Conservation (phyloP, 352 stramenopile species). For the Phytophthora citricola region DNA sequence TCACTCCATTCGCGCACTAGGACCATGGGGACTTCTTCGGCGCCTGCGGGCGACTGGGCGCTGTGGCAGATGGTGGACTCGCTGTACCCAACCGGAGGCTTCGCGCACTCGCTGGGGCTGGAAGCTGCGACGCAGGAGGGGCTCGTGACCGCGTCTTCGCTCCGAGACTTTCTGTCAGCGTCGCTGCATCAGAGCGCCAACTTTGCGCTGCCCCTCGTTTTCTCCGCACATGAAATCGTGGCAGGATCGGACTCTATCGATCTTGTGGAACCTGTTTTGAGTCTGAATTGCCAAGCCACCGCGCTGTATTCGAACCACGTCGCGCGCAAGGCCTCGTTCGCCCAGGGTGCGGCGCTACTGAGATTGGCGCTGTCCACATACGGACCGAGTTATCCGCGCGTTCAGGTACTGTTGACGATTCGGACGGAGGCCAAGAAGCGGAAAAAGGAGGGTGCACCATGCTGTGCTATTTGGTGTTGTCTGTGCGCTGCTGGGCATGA, state of each 20-base stretch:
- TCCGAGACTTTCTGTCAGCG: constrained; percentile 63
- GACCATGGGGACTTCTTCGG: background rate
- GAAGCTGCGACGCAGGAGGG: constrained; percentile 80
- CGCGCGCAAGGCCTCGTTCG: constrained; percentile 76
- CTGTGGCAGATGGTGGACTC: constrained; percentile 88
- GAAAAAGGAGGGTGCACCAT: constrained; percentile 68
- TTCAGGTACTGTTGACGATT: constrained; percentile 50
- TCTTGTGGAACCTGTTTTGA: constrained; percentile 53
- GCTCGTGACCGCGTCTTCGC: constrained; percentile 50
- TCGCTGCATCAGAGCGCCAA: constrained; percentile 80
- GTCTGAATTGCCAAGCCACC: constrained; percentile 55
- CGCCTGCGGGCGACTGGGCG: constrained; percentile 44
- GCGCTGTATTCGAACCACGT: constrained; percentile 85
- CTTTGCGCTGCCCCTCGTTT: constrained; percentile 77
- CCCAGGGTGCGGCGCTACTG: constrained; percentile 73
- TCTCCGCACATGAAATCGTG: constrained; percentile 46
- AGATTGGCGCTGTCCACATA: constrained; percentile 73
- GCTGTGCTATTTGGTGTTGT: constrained; percentile 73
- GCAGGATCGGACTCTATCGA: constrained; percentile 1
- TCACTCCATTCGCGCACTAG: constrained; percentile 13
- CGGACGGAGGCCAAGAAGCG: constrained; percentile 57
- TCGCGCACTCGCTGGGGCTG: constrained; percentile 82
- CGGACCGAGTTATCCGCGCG: constrained; percentile 27
- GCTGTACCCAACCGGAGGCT: constrained; percentile 82
- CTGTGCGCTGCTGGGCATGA: constrained; percentile 60